These are phyloP conservation scores for Thelonectria olida DNA, from an alignment of 2,329 filamentous ascomycete species.

Conservation along the genomic window DNA sequence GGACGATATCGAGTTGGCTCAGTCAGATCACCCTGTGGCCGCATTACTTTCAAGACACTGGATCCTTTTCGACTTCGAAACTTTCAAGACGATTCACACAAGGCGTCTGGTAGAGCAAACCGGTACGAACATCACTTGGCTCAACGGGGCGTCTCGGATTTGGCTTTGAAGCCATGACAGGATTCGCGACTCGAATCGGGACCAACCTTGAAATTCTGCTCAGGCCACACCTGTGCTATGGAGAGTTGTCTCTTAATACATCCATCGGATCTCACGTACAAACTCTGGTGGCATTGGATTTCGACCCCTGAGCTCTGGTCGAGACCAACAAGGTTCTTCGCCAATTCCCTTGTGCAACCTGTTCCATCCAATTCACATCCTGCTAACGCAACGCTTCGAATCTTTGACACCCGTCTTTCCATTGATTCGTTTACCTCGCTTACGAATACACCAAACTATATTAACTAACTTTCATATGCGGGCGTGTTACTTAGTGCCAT, in stretches of 20 bases:
- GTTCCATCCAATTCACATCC: too few species aligned
- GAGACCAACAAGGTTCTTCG: neutral
- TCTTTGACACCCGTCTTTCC: conserved; percentile 2
- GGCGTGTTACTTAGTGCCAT: neutral
- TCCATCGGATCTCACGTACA: neutral
- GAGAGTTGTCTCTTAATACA: neutral
- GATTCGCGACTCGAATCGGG: too few species aligned
- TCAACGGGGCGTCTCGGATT: too few species aligned
- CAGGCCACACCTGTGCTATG: neutral
- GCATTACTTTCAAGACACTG: too few species aligned
- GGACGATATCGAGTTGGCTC: neutral
- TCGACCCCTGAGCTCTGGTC: neutral
- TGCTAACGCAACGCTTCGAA: neutral
- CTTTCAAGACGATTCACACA: too few species aligned
- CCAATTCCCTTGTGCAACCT: too few species aligned
- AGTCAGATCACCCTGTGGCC: too few species aligned
- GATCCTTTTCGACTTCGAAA: too few species aligned
- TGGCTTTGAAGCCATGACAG: too few species aligned
- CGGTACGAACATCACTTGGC: too few species aligned
- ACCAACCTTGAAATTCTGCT: neutral
- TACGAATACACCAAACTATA: neutral
- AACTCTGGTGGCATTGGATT: neutral
- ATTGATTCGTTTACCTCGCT: conserved; percentile 9
- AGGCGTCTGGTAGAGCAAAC: too few species aligned
- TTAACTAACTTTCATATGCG: neutral